Evolutionary conservation across 2,329 filamentous ascomycete species (phyloP), one percentile per base, ranked within the genome.

Genomic region (Alternaria consortialis): DNA sequence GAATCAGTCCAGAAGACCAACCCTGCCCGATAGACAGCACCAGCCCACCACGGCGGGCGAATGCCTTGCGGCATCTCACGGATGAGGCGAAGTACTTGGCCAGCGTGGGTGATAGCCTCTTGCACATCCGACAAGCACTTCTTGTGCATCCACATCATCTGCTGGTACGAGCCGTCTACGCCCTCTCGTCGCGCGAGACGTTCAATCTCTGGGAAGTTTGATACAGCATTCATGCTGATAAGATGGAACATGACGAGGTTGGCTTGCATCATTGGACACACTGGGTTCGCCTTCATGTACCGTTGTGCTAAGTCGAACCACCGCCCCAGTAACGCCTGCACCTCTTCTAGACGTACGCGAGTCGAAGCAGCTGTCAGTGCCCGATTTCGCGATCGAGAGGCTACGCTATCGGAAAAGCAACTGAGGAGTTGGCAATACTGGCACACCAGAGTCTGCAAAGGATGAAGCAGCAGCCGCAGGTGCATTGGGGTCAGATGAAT

Each of bases 241-340:
- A 92, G 83, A 68, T 92, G 90, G 74, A 90, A 91, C 62, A 92
- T 84, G 43, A 90, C 85, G 42, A 92, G 77, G 70, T 89, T 91
- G 64, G 87, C 88, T 68, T 85, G 85, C 71, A 87, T 90, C 64
- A 88, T 82, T 15, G 85, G 78, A 64, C 88, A 90, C 48, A 80
- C 77, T 1, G 85, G 83, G 69, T 88, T 84, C n/a, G 80, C 77
- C 70, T 86, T 86, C 68, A 82, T 78, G 72, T 87, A 84, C 11
- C 80, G 77, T 61, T 86, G 83, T 37, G 86, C 86, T n/a, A 91
- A 80, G 61, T 87, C 84, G 74, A 89, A 89, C 90, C 90, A 92
- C 58, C 85, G 85, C 64, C 87, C 84, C 7, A 92, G 80, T 27
- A 91, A 78, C 0, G 81, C 82, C 67, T 90, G 88, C 1, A 90